phyloP scores from a whole-genome alignment of 352 stramenopile genomes.

The Phytopythium litorale region DNA sequence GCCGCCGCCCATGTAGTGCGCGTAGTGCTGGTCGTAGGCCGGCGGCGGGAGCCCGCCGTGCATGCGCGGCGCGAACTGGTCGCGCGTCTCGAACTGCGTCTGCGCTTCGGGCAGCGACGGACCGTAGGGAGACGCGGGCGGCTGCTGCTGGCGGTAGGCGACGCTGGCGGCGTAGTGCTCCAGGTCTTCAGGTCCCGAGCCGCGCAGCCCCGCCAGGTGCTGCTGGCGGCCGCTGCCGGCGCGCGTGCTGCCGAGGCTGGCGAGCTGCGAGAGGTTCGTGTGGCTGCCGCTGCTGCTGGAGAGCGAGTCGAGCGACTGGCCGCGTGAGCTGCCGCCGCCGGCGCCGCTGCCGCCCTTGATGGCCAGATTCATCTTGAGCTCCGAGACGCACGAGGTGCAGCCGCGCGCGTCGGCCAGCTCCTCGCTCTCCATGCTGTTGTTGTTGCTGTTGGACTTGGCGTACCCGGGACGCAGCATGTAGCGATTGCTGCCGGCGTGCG shows the following conservation, averaged over 20 bases:
- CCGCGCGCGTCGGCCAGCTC: conserved; percentile 31
- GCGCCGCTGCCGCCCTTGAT: conserved; percentile 4
- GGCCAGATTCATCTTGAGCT: conserved; percentile 31
- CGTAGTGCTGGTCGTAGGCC: conserved; percentile 15
- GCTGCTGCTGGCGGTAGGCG: conserved; percentile 1
- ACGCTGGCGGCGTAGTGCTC: background rate
- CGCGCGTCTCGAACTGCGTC: conserved; percentile 8
- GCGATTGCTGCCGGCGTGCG: background rate
- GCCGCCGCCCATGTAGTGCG: conserved; percentile 11
- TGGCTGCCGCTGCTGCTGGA: conserved; percentile 12
- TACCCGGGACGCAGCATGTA: conserved; percentile 2
- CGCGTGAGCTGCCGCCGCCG: conserved; percentile 1
- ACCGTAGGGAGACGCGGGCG: background rate
- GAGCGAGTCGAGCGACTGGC: conserved; percentile 7
- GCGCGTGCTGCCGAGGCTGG: conserved; percentile 9
- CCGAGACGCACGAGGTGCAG: conserved; percentile 26
- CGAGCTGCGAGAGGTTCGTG: conserved; percentile 20
- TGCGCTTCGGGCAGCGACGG: conserved; percentile 3
- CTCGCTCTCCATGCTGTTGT: conserved; percentile 16
- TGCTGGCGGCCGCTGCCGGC: background rate
- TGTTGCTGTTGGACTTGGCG: conserved; percentile 14
- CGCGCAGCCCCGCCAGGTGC: background rate
- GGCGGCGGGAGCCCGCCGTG: background rate
- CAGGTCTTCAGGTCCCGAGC: background rate
- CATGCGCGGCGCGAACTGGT: conserved; percentile 2